Evolutionary conservation across 2,329 filamentous ascomycete genomes (phyloP), one percentile per base, ranked within the genome.

Genomic region (Pestalotiopsis sp.): DNA sequence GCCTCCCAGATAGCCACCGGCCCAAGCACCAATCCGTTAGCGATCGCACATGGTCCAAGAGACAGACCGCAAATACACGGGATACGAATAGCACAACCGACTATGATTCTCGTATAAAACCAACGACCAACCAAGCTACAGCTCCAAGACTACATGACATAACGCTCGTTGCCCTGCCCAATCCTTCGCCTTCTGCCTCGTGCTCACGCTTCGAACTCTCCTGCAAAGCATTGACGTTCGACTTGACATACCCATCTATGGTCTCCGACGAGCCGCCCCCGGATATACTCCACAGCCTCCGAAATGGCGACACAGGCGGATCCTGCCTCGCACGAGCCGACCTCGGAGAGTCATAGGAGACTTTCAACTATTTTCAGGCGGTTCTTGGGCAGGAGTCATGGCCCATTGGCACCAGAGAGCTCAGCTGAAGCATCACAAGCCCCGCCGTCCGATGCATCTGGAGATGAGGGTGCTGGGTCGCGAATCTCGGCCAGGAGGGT

Each of bases 401-500:
- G 65, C 59, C 66, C 72, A 36, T 31, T 68, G 20, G 71, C 75
- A 20, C 71, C 73, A 40, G 63, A 72, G 23, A 67, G 72, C 65
- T 66, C 67, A 38, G 73, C 66, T 36, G 68, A 66, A 31, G 63
- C 75, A 45, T 75, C 75, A 57, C 69, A 73, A n/a, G 73, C 69
- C 25, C 57, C 72, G 41, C 73, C 74, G 52, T 69, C 73, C 62
- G 72, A 73, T 38, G 70, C 73, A 20, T 74, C 73, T 17, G 68
- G 72, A 13, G 69, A 66, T 52, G 75, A 78, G 25, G 80, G 79
- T 58, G 69, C 83, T 61, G 79, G 82, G 25, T 81, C 82, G 66
- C 83, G 84, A 70, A 78, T 81, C 69, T 83, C 83, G 38, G 45
- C 45, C 14, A 81, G 89, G 73, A 90, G 86, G 75, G 93, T 94